Percentiles rank a stretch among this genome's conserved stretches.
Conservation (phyloP, 2,329 filamentous ascomycete species). For the Cryphonectria naterciae region DNA sequence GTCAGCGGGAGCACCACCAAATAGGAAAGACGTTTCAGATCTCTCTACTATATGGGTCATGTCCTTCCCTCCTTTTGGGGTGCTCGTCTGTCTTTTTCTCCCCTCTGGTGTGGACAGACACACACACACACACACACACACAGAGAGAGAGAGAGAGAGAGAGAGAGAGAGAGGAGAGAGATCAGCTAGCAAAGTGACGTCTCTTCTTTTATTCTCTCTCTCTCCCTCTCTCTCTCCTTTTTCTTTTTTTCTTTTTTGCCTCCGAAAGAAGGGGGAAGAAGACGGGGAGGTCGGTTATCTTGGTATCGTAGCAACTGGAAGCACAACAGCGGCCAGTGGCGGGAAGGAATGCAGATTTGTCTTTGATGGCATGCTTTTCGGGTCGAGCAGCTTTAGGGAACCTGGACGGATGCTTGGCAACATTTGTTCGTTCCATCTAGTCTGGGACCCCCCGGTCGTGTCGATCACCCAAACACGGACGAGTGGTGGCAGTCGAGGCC, state of each 20-base stretch:
- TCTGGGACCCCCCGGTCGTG: background rate
- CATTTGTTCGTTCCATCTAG: background rate
- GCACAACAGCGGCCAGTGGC: background rate
- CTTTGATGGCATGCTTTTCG: background rate
- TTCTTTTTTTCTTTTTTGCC: background rate
- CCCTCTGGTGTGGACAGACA: background rate
- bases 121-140: too few species aligned
- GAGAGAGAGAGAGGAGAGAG: background rate
- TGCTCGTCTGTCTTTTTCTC: background rate
- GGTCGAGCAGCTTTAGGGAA: background rate
- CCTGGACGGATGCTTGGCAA: slow-evolving; percentile 2
- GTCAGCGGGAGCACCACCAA: slow-evolving; percentile 1
- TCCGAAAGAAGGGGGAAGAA: background rate
- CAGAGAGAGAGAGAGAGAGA: too few species aligned
- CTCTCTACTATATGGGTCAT: background rate
- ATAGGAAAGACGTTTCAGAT: slow-evolving; percentile 22
- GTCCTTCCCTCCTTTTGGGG: background rate
- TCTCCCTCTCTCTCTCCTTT: too few species aligned
- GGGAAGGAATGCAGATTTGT: slow-evolving; percentile 4
- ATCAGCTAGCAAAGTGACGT: background rate
- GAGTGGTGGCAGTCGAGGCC: background rate
- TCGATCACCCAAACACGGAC: slow-evolving; percentile 5
- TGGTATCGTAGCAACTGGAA: background rate
- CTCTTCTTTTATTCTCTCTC: background rate
- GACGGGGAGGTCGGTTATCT: background rate